phyloP scores from a whole-genome alignment of 129 eudicot genomes.

The Chrysanthemum makinoi region DNA sequence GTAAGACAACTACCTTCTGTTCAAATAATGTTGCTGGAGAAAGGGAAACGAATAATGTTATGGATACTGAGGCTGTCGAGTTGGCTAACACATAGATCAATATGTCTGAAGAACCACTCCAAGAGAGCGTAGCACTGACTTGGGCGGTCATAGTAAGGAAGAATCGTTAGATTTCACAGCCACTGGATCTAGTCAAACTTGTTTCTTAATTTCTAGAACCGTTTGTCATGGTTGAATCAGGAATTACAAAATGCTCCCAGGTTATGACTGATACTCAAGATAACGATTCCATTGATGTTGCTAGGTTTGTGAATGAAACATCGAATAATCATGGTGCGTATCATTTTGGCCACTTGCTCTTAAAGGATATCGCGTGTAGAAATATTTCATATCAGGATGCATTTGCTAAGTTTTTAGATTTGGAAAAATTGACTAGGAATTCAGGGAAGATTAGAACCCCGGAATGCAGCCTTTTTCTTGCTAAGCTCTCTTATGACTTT shows the following conservation, averaged over 20 bases:
- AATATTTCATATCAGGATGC: constrained; percentile 51
- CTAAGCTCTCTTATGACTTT: constrained; percentile 75
- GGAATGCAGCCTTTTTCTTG: constrained; percentile 81
- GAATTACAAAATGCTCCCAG: constrained; percentile 35
- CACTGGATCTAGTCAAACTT: constrained; percentile 62
- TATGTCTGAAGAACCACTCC: constrained; percentile 68
- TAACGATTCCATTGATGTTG: constrained; percentile 48
- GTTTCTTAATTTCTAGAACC: constrained; percentile 63
- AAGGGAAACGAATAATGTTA: constrained; percentile 26
- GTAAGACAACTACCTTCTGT: no score
- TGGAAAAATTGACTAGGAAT: constrained; percentile 70
- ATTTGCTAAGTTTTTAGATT: constrained; percentile 56
- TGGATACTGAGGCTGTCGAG: constrained; percentile 29
- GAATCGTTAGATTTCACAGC: constrained; percentile 54
- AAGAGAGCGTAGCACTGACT: constrained; percentile 93
- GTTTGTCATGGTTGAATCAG: constrained; percentile 48
- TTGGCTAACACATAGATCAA: constrained; percentile 38
- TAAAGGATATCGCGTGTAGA: constrained; percentile 59
- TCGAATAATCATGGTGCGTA: constrained; percentile 73
- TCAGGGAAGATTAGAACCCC: constrained; percentile 66
- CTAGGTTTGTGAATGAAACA: constrained; percentile 52
- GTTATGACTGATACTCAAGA: constrained; percentile 32
- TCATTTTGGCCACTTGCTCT: constrained; percentile 75
- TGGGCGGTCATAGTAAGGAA: constrained; percentile 80
- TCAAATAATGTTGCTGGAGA: constrained; percentile 33